Evolutionary conservation across 2,329 filamentous ascomycete genomes (phyloP).

Genomic region (Leptographium wingfieldii): DNA sequence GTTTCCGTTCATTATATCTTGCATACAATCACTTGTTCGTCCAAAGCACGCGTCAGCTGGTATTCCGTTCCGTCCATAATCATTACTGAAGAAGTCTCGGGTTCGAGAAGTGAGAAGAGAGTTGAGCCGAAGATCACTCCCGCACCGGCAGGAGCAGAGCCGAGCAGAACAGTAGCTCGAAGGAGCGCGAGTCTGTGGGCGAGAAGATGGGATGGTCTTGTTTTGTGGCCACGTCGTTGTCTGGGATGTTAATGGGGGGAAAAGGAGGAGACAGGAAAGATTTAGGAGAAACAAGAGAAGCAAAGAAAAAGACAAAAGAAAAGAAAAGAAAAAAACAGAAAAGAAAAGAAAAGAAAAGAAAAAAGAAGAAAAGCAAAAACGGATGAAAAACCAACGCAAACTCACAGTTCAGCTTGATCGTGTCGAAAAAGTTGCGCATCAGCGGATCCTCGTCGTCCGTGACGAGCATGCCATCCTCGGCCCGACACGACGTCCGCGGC

Average conservation of each 20-base stretch:
- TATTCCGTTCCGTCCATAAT: background rate
- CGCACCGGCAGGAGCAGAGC: conserved; percentile 24
- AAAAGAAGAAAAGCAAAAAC: background rate
- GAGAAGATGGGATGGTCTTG: conserved; percentile 40
- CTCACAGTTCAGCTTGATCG: conserved; percentile 45
- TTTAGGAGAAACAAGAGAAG: background rate
- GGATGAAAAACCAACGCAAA: conserved; percentile 8
- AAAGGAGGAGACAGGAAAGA: background rate
- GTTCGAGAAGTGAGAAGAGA: background rate
- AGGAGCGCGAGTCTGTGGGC: conserved; percentile 31
- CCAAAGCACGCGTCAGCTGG: background rate
- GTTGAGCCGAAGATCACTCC: conserved; percentile 5
- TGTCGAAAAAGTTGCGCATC: conserved; percentile 39
- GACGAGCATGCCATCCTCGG: conserved; percentile 34
- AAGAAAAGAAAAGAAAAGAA: background rate
- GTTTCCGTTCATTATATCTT: background rate
- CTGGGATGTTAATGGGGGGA: conserved; percentile 14
- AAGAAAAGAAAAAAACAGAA: background rate
- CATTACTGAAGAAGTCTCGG: background rate
- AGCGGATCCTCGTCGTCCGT: conserved; percentile 32
- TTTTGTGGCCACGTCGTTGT: conserved; percentile 28
- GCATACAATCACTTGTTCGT: background rate
- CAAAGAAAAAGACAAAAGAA: background rate
- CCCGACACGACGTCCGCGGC: conserved; percentile 35
- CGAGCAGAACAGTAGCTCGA: conserved; percentile 33